Base-by-base conservation (phyloP, 2,329 filamentous ascomycete species). In the Malbranchea zuffiana region DNA sequence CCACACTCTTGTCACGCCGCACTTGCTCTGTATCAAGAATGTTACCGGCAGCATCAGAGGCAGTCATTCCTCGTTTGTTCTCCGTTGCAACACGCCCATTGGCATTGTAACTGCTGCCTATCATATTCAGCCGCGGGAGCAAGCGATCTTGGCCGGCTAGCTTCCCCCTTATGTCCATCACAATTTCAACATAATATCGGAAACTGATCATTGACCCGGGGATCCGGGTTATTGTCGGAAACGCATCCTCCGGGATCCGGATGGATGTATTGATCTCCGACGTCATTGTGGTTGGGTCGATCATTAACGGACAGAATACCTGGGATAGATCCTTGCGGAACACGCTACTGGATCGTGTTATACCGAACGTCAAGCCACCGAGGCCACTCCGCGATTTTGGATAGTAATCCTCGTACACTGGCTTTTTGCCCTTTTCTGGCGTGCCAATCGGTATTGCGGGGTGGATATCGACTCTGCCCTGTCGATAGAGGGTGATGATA, bases 161-260 rank as follows among this genome's bases (percentile, higher is more conserved):
- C 54, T 85, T 90, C 24, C 88, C 88, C 31, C 90, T 87, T 0
- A 96, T 69, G 54, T 98, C 90, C 15, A 95, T 75, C 18, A 96
- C 79, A 2, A 95, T 83, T 58, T 98, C 90, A 13, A 95, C 72
- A 47, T 87, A 83, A 53, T 98, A 96, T 48, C 80, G 84, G 65
- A 98, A 96, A 49, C 80, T 86, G 46, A 98, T 90, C 78, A 96
- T 90, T 21, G 83, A 80, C 3, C 88, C 86, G 0, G 90, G 90
- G 0, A 95, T 85, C 37, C 79, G 80, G 18, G 77, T 78, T 44
- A 96, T 96, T 2, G 87, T 94, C 0, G 90, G 88, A 49, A 96
- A 96, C 0, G 78, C 78, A 51, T 94, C 84, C 45, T 93, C 85
- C 0, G 90, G 90, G 2, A 96, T 75, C 47, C 84, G 78, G 11